Evolutionary conservation across 2,329 filamentous ascomycete genomes (phyloP).

Genomic region (Cladosporium sp.): DNA sequence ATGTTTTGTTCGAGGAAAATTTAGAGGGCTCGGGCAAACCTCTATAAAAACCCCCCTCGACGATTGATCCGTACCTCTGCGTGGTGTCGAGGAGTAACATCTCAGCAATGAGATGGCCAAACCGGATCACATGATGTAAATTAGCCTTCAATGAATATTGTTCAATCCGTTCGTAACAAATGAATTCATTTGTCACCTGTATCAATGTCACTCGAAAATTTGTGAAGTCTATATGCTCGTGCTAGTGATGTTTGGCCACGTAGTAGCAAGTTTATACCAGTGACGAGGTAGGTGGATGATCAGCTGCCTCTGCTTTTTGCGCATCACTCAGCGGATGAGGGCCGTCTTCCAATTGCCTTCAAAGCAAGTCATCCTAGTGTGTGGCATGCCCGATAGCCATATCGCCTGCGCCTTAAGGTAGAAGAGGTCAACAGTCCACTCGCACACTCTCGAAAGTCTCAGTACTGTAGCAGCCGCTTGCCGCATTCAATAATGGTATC

Average conservation of each 20-base stretch:
- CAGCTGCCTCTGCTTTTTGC: background rate
- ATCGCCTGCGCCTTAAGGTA: background rate
- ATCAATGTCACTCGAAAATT: background rate
- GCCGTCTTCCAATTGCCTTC: background rate
- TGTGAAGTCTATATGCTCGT: background rate
- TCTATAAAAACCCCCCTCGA: conserved; percentile 13
- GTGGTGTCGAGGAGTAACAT: conserved; percentile 14
- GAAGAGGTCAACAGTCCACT: background rate
- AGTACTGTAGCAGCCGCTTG: background rate
- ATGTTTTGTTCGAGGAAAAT: background rate
- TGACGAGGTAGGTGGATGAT: background rate
- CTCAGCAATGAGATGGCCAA: conserved; percentile 5
- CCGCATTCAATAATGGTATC: background rate
- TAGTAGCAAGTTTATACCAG: background rate
- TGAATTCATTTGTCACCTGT: background rate
- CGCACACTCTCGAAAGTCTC: background rate
- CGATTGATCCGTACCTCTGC: conserved; percentile 13
- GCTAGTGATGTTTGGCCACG: background rate
- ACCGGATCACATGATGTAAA: background rate
- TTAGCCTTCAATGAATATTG: background rate
- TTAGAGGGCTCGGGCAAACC: conserved; percentile 5
- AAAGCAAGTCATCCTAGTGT: background rate
- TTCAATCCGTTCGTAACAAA: background rate
- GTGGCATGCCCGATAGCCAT: background rate
- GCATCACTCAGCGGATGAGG: background rate